These are phyloP conservation scores for Coprinopsis sp. DNA, from an alignment of 768 basidiomycete genomes.

Conservation along the genomic window DNA sequence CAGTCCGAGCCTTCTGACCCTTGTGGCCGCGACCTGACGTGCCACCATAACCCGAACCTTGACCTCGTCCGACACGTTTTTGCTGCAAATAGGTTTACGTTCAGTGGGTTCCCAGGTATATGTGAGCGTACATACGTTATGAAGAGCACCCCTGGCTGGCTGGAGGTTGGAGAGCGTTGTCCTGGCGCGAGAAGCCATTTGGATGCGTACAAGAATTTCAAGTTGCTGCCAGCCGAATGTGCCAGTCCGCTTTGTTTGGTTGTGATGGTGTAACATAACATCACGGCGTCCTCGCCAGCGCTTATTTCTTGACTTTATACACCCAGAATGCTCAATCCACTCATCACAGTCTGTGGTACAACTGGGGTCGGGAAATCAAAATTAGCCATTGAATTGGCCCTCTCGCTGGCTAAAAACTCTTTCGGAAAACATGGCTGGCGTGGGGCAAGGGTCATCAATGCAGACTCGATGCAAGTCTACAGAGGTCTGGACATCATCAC, in stretches of 20 bases:
- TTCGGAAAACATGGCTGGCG: constrained; percentile 38
- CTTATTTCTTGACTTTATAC: not conserved
- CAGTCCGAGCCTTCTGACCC: constrained; percentile 91
- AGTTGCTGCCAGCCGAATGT: constrained; percentile 2
- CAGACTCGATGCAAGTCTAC: constrained; percentile 98
- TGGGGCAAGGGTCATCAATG: constrained; percentile 81
- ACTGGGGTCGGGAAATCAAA: constrained; percentile 97
- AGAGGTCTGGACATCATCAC: constrained; percentile 88
- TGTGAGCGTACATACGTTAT: constrained; percentile 41
- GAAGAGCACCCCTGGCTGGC: constrained; percentile 66
- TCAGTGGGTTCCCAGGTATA: not conserved
- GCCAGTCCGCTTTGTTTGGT: constrained; percentile 7
- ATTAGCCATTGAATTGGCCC: constrained; percentile 83
- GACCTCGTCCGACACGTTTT: constrained; percentile 94
- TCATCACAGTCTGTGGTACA: constrained; percentile 87
- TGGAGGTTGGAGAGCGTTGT: constrained; percentile 68
- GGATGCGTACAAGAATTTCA: not conserved
- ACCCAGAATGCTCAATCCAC: constrained; percentile 46
- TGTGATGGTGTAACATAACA: constrained; percentile 10
- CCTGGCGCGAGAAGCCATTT: constrained; percentile 37
- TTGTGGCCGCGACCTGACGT: constrained; percentile 94
- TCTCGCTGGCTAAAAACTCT: constrained; percentile 38
- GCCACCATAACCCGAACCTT: constrained; percentile 86
- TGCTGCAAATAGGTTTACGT: constrained; percentile 43
- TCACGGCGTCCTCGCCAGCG: not conserved